A percentile compares a stretch with the other conserved stretches of the same genome.
These are phyloP conservation scores for Yamadazyma ubonensis DNA, from an alignment of 805 yeast genomes.

Conservation along the genomic window DNA sequence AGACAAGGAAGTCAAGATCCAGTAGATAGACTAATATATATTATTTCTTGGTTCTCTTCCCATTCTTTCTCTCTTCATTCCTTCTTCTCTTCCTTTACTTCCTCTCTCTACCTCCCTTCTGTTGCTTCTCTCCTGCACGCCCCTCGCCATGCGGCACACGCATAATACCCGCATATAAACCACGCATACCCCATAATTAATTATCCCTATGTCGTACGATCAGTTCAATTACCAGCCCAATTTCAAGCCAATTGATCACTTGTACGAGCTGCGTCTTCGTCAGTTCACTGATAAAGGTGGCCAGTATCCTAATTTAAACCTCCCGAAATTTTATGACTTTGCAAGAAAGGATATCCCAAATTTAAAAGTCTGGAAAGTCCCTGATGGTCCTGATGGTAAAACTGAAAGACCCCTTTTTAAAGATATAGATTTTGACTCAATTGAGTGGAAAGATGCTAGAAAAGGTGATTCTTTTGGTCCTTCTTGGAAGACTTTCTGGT, in stretches of 20 bases:
- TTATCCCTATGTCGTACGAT: slow-evolving; percentile 18
- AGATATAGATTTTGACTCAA: slow-evolving; percentile 48
- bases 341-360: slow-evolving; percentile 50
- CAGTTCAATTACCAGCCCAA: slow-evolving; percentile 49
- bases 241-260: slow-evolving; percentile 72
- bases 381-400: slow-evolving; percentile 46
- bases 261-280: slow-evolving; percentile 69
- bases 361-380: slow-evolving; percentile 70
- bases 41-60: not conserved
- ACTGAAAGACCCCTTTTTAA: slow-evolving; percentile 62
- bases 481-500: slow-evolving; percentile 97
- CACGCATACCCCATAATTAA: too few species aligned
- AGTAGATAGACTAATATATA: not conserved
- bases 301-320: slow-evolving; percentile 63
- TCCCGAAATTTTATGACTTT: slow-evolving; percentile 77
- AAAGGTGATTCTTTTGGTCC: slow-evolving; percentile 87
- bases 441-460: slow-evolving; percentile 53
- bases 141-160: slow-evolving; percentile 3
- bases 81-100: not conserved
- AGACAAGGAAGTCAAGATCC: slow-evolving; percentile 60
- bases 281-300: slow-evolving; percentile 78
- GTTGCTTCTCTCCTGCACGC: not conserved
- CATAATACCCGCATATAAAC: too few species aligned
- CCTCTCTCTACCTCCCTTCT: not conserved
- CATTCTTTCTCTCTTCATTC: not conserved